Conservation (phyloP, 2,329 filamentous ascomycete genomes). For the Diplodia seriata region DNA sequence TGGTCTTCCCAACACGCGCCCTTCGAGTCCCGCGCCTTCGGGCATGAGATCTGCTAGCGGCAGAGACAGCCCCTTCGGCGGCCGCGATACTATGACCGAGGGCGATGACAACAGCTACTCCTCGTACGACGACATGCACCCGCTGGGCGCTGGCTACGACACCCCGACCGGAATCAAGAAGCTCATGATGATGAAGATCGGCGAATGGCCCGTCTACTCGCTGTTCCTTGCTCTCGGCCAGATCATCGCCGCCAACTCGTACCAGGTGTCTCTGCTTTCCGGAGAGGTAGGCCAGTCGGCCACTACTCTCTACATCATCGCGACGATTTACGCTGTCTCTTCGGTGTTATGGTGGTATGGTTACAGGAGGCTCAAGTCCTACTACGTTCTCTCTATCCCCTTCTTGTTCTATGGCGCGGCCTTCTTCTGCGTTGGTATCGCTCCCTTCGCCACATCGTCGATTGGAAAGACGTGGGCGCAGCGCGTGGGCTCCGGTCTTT, state of each 20-base stretch:
- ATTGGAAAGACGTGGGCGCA: conserved; percentile 52
- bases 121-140: conserved; percentile 19
- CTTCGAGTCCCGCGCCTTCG: conserved; percentile 20
- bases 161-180: conserved; percentile 34
- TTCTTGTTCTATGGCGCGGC: conserved; percentile 69
- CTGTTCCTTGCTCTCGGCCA: conserved; percentile 38
- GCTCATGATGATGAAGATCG: conserved; percentile 39
- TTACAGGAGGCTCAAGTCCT: conserved; percentile 60
- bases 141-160: conserved; percentile 23
- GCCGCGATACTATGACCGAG: conserved; percentile 18
- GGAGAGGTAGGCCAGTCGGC: conserved; percentile 63
- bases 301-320: conserved; percentile 66
- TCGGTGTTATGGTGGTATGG: conserved; percentile 47
- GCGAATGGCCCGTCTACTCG: conserved; percentile 40
- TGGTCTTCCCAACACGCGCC: conserved; percentile 13
- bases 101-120: conserved; percentile 25
- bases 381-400: conserved; percentile 65
- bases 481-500: conserved; percentile 63
- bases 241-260: conserved; percentile 36
- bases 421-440: conserved; percentile 61
- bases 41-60: conserved; percentile 8
- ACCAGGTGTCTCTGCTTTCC: conserved; percentile 70
- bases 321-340: conserved; percentile 64
- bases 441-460: conserved; percentile 37
- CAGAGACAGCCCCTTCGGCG: conserved; percentile 23